Conservation (phyloP, 305 asterid genomes). For the Fraxinus albicans region DNA sequence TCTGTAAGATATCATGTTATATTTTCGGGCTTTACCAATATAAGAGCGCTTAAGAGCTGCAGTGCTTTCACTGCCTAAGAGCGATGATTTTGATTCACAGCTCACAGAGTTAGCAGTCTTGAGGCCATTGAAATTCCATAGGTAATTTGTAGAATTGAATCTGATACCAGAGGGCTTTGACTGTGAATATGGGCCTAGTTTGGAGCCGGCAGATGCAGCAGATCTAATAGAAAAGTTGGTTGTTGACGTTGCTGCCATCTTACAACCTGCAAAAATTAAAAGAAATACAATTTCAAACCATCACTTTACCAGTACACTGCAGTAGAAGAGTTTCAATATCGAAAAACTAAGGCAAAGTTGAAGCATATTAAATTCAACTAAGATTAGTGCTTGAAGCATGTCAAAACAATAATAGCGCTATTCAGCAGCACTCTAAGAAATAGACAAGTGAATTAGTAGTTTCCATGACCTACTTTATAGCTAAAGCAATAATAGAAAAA, state of each 20-base stretch:
- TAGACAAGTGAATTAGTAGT: neutral
- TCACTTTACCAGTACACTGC: neutral
- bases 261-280: slow-evolving; percentile 34
- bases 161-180: slow-evolving; percentile 49
- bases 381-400: neutral
- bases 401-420: neutral
- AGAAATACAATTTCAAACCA: neutral
- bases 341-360: neutral
- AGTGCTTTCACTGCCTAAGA: slow-evolving; percentile 52
- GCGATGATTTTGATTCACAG: slow-evolving; percentile 46
- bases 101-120: slow-evolving; percentile 41
- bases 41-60: slow-evolving; percentile 36
- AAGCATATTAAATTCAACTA: neutral
- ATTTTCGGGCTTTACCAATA: slow-evolving; percentile 37
- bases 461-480: neutral
- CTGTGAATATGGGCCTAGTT: slow-evolving; percentile 36
- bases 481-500: neutral
- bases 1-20: slow-evolving; percentile 30
- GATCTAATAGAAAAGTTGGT: slow-evolving; percentile 61
- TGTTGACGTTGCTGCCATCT: slow-evolving; percentile 75
- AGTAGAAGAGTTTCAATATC: neutral
- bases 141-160: slow-evolving; percentile 41
- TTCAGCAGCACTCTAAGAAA: neutral
- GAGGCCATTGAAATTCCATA: slow-evolving; percentile 56
- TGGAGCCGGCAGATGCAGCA: slow-evolving; percentile 45